Evolutionary conservation across 108 stramenopile genomes (phyloP), one percentile per base, ranked within the genome.

Genomic region (Pelagomonas calceolata): DNA sequence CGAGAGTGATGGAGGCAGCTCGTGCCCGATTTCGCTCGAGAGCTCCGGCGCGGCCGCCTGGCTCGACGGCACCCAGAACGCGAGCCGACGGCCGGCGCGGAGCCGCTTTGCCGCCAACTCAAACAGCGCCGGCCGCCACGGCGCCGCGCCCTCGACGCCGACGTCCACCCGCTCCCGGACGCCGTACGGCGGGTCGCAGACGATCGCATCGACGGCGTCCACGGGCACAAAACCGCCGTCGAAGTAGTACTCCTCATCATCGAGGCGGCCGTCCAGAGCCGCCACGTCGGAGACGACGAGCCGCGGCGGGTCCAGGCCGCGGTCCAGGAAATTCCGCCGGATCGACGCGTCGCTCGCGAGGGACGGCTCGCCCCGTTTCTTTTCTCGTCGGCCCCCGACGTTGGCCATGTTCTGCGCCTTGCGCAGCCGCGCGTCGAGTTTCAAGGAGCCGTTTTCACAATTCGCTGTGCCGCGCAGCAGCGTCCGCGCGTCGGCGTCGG

Each of bases 171-270:
- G 51, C 51, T 60, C 85, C 9, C 85, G 81, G 44, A 84, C 83
- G 32, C 85, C 83, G 74, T 85, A 85, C 43, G 85, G 85, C 0
- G 85, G 85, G 70, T 85, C 85, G 30, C 71, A 74, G 0, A 85
- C 84, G 69, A 85, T 83, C 36, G 76, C 81, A 68, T 85, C 81
- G 70, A 77, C 81, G 16, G 33, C 32, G 33, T 46, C 34, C 36
- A 4, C 43, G 9, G 39, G 9, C 31, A 0, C 30, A 12, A 31
- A 37, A 30, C 36, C 72, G 44, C 39, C 30, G 51, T 60, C 51
- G 51, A 60, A 60, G 51, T 60, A 60, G 21, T 16, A 16, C 7
- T 12, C 7, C 21, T 60, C 51, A 3, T 60, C 51, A 12, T 60
- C 51, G 51, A 60, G 51, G 1, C 21, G 21, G 7, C 1, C 51